Evolutionary conservation across 2,329 filamentous ascomycete genomes (phyloP).

Genomic region (Apiospora marii): DNA sequence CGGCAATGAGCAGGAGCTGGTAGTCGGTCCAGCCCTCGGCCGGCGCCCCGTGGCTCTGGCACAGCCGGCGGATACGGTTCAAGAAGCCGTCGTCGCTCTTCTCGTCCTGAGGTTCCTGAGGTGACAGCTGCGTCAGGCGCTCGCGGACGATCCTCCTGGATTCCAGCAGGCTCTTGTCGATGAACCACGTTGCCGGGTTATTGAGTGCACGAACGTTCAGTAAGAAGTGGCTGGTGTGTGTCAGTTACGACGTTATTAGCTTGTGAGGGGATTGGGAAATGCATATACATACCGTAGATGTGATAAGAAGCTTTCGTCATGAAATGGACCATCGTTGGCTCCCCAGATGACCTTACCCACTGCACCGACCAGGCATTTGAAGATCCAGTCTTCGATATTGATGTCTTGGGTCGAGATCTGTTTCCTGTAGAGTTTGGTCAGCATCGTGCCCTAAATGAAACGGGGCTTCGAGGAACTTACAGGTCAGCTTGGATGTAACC

Average conservation of each 20-base stretch:
- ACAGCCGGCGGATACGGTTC: neutral
- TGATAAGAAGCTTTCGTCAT: neutral
- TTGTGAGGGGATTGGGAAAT: too few relatives aligned
- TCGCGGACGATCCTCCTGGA: constrained; percentile 24
- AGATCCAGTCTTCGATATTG: constrained; percentile 29
- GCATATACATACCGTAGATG: neutral
- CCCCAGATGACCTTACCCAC: constrained; percentile 29
- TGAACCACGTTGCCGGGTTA: constrained; percentile 22
- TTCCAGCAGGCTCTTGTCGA: constrained; percentile 21
- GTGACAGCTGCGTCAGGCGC: neutral
- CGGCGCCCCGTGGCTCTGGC: constrained; percentile 23
- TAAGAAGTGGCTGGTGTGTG: neutral
- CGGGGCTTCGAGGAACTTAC: neutral
- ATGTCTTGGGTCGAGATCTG: neutral
- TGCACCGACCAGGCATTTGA: constrained; percentile 26
- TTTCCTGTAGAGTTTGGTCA: neutral
- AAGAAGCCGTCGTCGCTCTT: neutral
- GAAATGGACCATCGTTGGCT: constrained; percentile 22
- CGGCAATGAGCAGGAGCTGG: constrained; percentile 29
- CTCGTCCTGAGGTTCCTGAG: neutral
- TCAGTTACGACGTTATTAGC: neutral
- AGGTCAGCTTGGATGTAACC: constrained; percentile 15
- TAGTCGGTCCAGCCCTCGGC: constrained; percentile 29
- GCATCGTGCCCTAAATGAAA: neutral
- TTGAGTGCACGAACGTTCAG: constrained; percentile 25